Base-by-base conservation (phyloP, 139 green algal species). In the Pseudopediastrum boryanum region DNA sequence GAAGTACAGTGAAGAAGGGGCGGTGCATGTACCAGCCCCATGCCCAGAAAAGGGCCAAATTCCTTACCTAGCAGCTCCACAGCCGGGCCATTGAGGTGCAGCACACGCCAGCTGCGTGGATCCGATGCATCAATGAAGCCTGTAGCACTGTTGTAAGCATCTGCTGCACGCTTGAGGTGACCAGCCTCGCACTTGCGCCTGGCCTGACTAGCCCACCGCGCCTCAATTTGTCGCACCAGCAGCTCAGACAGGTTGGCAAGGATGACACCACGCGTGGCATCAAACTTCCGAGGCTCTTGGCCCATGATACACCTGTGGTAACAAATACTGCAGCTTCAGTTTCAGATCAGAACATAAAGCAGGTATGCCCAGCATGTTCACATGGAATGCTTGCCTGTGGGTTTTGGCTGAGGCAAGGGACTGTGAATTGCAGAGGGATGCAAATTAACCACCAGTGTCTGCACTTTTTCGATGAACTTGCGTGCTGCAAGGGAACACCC, bases 1-100 rank as follows among this genome's bases (percentile, higher is more conserved):
- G n/a, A n/a, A n/a, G n/a, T n/a, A n/a, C n/a, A n/a, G n/a, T n/a
- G n/a, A n/a, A n/a, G n/a, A n/a, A n/a, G n/a, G n/a, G n/a, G n/a
- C n/a, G n/a, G n/a, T n/a, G n/a, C n/a, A n/a, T n/a, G n/a, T n/a
- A n/a, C n/a, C n/a, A n/a, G n/a, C n/a, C n/a, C n/a, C n/a, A n/a
- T n/a, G n/a, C n/a, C n/a, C n/a, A n/a, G n/a, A n/a, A n/a, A n/a
- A n/a, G n/a, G n/a, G n/a, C n/a, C n/a, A n/a, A n/a, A n/a, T n/a
- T n/a, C n/a, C n/a, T n/a, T n/a, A 61, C 38, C 74, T 19, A 81
- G 61, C 61, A 74, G 19, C 7, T 81, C 74, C 0, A 65, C 29
- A 19, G 79, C 79, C n/a, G 80, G 71, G 3, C 35, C 23, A 41
- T 84, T 84, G 36, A 84, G 58, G 62, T 84, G 79, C 70, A 84